Base-by-base conservation (phyloP, 1,139 yeast species). In the Pichia sp. region DNA sequence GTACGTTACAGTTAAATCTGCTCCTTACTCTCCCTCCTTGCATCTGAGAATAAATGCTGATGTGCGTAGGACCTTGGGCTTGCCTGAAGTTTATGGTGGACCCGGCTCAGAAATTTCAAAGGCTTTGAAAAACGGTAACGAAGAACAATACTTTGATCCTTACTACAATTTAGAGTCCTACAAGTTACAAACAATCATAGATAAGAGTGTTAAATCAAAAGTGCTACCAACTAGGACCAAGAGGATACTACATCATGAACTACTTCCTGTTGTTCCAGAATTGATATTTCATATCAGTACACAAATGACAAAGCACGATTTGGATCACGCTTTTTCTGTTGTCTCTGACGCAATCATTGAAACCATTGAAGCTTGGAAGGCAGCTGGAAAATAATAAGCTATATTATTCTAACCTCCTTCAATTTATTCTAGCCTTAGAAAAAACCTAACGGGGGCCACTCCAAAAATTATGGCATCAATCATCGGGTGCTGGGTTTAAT, bases 241-340 rank as follows among this genome's bases (percentile, higher is more conserved):
- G 44, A 68, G 75, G 42, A 68, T 86, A 14, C 65, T 79, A 39
- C 78, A 74, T 47, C 94, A 81, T 51, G 96, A 88, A 55, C 62
- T 77, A 39, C 68, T 84, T 45, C 93, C 94, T 4, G 67, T 84
- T 30, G 70, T 74, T 34, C 95, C 93, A 21, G 81, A 82, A 47
- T 66, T 88, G 49, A 69, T 79, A 48, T 55, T 87, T 12, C 67
- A 72, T 47, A 59, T 82, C 34, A 80, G 74, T 49, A 65, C 69
- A 25, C 78, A 74, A 4, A 69, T 78, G 41, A 55, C 71, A 2
- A 55, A 56, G 24, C 59, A 62, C n/a, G 94, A 86, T 45, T 58
- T 81, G 36, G 60, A 58, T 29, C 43, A 51, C 19, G 52, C 55
- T 3, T 50, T 45, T 32, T 39, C 31, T 3, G 45, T 47, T 12